These are phyloP conservation scores for Clarireedia monteithiana DNA, from an alignment of 2,329 filamentous ascomycete species.

Conservation along the genomic window DNA sequence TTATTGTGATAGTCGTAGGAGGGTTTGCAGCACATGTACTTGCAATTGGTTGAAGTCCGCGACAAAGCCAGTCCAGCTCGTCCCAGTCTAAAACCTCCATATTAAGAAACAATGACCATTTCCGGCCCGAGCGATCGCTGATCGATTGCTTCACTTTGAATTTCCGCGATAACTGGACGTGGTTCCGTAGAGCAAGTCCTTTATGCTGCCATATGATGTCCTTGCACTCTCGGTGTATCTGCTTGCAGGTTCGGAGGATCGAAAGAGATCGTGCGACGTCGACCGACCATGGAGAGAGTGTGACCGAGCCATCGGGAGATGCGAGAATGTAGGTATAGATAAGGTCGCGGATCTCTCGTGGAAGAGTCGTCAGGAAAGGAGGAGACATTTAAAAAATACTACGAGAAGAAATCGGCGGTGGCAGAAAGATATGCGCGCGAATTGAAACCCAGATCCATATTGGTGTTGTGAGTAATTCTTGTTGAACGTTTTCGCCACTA, in stretches of 20 bases:
- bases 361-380: constrained; percentile 21
- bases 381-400: constrained; percentile 10
- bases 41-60: background rate
- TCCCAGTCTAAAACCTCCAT: constrained; percentile 26
- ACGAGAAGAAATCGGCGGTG: too few relatives aligned
- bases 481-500: too few relatives aligned
- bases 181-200: constrained; percentile 15
- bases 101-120: constrained; percentile 18
- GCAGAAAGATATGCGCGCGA: too few relatives aligned
- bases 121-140: constrained; percentile 1
- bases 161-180: background rate
- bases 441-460: too few relatives aligned
- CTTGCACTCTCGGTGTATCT: constrained; percentile 26
- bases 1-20: constrained; percentile 17
- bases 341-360: constrained; percentile 26
- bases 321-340: constrained; percentile 24
- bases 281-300: constrained; percentile 22
- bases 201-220: constrained; percentile 25
- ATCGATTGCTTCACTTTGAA: background rate
- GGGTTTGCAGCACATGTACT: background rate
- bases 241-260: constrained; percentile 25
- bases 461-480: too few relatives aligned
- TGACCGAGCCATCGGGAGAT: constrained; percentile 17
- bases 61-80: constrained; percentile 23
- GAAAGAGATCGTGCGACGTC: constrained; percentile 22